Evolutionary conservation across 1,284 basidiomycete species (phyloP), one percentile per base, ranked within the genome.

Genomic region (Xerocomus tenax): DNA sequence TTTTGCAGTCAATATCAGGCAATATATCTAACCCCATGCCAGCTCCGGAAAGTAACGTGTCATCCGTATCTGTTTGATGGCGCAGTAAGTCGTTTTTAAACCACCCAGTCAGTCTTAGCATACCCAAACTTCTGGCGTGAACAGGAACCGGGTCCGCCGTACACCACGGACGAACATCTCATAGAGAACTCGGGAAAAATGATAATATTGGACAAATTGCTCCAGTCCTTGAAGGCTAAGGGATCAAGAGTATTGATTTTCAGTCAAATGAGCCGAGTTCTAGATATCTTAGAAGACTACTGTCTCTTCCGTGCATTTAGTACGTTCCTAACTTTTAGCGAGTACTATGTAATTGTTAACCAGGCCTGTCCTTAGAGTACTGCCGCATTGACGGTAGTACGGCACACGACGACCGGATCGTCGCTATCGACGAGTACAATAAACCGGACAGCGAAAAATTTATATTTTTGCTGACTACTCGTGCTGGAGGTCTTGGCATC

Each of bases 401-500:
- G 0, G 88, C 91, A 1, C 95, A 98, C 61, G 95, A 98, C 47
- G 94, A 98, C 61, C 93, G 96, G 53, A 96, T 98, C 54, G 65
- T 82, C 8, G 88, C 92, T 8, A 99, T 99, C 60, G 96, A 98
- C 74, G 93, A 97, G 53, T 99, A 97, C 73, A 98, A 99, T 72
- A 91, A 87, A 56, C 91, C 91, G 0, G 90, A 76, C 16, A 92
- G 88, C 64, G 94, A 98, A 57, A 98, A 91, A 71, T 98, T 98
- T 66, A 87, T 98, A 55, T 98, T 98, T 77, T 71, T 99, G 49
- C 77, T 99, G 7, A 98, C 96, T 0, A 99, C 96, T 1, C 86
- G 96, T 55, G 96, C 96, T n/a, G 96, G 96, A 57, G 96, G 96
- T 47, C 74, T 98, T 42, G 96, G 96, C 54, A 98, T 99, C 73